Evolutionary conservation across 1,139 yeast genomes (phyloP).

Genomic region (Pichia sp.): DNA sequence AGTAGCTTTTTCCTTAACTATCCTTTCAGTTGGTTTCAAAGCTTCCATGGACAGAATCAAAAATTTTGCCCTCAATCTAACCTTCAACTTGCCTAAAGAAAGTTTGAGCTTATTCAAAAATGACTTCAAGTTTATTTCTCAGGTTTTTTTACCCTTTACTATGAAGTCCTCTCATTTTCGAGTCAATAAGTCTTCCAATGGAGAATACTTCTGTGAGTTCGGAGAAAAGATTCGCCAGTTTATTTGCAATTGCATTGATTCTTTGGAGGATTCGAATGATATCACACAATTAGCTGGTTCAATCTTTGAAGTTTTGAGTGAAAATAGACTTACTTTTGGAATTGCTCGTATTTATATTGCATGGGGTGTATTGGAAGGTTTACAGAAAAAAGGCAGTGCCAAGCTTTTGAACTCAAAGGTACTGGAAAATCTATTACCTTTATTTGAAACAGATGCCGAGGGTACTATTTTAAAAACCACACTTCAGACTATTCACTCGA

Average conservation of each 20-base stretch:
- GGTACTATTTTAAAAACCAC: conserved; percentile 49
- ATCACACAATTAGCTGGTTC: conserved; percentile 28
- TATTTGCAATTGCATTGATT: conserved; percentile 36
- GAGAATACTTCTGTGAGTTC: conserved; percentile 42
- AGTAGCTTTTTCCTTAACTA: conserved; percentile 61
- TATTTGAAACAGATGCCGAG: conserved; percentile 53
- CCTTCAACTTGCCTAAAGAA: conserved; percentile 45
- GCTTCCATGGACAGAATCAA: conserved; percentile 80
- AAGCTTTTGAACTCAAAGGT: conserved; percentile 31
- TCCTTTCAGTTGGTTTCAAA: conserved; percentile 67
- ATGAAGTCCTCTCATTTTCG: conserved; percentile 59
- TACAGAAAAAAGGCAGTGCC: conserved; percentile 26
- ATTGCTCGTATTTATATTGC: conserved; percentile 63
- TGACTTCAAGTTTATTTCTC: conserved; percentile 41
- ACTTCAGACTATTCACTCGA: conserved; percentile 44
- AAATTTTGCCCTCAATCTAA: conserved; percentile 50
- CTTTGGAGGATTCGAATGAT: conserved; percentile 28
- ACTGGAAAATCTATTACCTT: conserved; percentile 30
- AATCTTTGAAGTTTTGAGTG: conserved; percentile 41
- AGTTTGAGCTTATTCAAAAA: conserved; percentile 43
- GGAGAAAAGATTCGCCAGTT: conserved; percentile 48
- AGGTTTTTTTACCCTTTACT: conserved; percentile 52
- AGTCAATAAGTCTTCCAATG: conserved; percentile 28
- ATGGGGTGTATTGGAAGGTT: conserved; percentile 50
- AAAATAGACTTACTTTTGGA: conserved; percentile 51